Base-by-base conservation (phyloP, 2,329 filamentous ascomycete genomes). In the Colletotrichum costaricense region DNA sequence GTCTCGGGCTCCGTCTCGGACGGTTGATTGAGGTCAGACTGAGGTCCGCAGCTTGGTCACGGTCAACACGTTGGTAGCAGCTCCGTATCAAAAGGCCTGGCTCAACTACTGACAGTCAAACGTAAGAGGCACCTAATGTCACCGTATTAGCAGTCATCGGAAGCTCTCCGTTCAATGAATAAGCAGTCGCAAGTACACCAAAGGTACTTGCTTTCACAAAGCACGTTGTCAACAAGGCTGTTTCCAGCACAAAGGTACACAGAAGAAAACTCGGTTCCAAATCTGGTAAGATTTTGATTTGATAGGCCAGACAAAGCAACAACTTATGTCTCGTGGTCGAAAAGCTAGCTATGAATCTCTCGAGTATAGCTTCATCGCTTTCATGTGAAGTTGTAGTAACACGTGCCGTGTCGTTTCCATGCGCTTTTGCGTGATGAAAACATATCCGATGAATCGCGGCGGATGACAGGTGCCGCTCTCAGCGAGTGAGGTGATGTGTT, bases 311-410 rank as follows among this genome's bases (percentile, higher is more conserved):
- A 49, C 22, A 73, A 49, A 64, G 60, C 58, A 72, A 63, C 66
- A 73, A 65, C 66, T 59, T 69, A 26, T 22, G 42, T 65, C 30
- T 63, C 70, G 49, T 33, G 64, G 65, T 75, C 60, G 52, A 55
- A 72, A 75, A 69, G 74, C 74, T 74, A 69, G 74, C 72, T 72
- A 75, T 74, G 42, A 71, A 49, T 69, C 68, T 75, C 74, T 75
- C 74, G 68, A 74, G 22, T 69, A 67, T 75, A 75, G 72, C 74
- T 67, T 75, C 68, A 72, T 74, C 57, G 74, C 68, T 69, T 66
- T 72, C 22, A 16, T 60, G n/a, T 56, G 52, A 64, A 67, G 52
- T 63, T 67, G 57, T 72, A 72, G 24, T 46, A 24, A 60, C 42
- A 57, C 58, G 30, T 62, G 70, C 56, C 56, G 24, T 75, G 56